Percentiles rank a stretch among this genome's conserved stretches.
These are phyloP conservation scores for Huiozyma naganishii DNA, from an alignment of 805 yeast genomes.

Conservation along the genomic window DNA sequence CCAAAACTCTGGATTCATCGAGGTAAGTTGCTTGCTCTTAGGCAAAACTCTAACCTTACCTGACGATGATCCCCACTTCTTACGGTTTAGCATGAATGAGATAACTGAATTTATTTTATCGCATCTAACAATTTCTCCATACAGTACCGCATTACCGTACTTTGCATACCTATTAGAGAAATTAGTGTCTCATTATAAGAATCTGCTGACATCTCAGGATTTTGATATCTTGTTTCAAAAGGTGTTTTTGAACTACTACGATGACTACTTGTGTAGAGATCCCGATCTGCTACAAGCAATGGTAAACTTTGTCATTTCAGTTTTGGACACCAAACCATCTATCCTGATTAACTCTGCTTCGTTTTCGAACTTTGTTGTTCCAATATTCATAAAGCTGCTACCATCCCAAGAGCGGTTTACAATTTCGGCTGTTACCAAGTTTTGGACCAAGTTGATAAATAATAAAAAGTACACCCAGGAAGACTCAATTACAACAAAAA, in stretches of 20 bases:
- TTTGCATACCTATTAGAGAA: constrained; percentile 38
- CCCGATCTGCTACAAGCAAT: constrained; percentile 49
- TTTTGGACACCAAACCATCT: constrained; percentile 40
- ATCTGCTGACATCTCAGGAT: constrained; percentile 22
- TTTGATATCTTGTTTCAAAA: constrained; percentile 30
- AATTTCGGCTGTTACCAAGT: constrained; percentile 39
- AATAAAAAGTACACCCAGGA: constrained; percentile 36
- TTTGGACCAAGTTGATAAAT: constrained; percentile 40
- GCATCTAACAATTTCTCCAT: constrained; percentile 19
- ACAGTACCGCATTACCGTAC: constrained; percentile 31
- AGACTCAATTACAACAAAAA: constrained; percentile 30
- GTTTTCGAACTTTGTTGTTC: constrained; percentile 20
- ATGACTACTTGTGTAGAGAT: constrained; percentile 35
- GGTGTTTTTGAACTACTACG: constrained; percentile 29
- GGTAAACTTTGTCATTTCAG: constrained; percentile 39
- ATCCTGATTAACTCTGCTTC: constrained; percentile 30
- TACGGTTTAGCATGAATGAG: constrained; percentile 20
- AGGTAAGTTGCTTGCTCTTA: constrained; percentile 51
- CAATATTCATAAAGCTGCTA: constrained; percentile 24
- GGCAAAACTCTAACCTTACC: constrained; percentile 22
- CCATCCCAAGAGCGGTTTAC: constrained; percentile 40
- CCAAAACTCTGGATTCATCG: constrained; percentile 42
- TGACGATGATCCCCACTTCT: constrained; percentile 24
- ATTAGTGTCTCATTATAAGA: constrained; percentile 31
- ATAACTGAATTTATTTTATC: constrained; percentile 19